Evolutionary conservation across 1,139 yeast species (phyloP).

Genomic region (Pichia sp.): DNA sequence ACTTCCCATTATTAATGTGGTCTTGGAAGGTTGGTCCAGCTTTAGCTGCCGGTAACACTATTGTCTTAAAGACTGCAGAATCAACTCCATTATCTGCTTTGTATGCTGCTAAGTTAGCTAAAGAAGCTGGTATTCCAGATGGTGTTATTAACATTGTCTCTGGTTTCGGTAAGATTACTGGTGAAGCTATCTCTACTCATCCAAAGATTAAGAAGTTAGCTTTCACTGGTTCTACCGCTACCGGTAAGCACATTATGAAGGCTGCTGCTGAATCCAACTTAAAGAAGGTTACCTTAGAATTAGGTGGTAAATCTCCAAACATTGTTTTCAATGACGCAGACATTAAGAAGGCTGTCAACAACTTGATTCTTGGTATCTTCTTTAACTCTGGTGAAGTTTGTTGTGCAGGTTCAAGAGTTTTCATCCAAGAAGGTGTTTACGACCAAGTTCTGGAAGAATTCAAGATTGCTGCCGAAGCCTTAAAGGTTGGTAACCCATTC

Average conservation of each 20-base stretch:
- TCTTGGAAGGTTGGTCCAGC: conserved; percentile 82
- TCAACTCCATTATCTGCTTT: conserved; percentile 74
- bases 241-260: conserved; percentile 65
- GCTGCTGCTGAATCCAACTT: conserved; percentile 57
- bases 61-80: conserved; percentile 70
- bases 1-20: conserved; percentile 75
- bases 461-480: conserved; percentile 44
- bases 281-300: conserved; percentile 75
- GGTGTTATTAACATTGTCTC: conserved; percentile 74
- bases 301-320: conserved; percentile 83
- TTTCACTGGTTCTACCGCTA: conserved; percentile 75
- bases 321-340: conserved; percentile 70
- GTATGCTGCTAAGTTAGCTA: conserved; percentile 50
- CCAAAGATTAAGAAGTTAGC: conserved; percentile 69
- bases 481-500: conserved; percentile 71
- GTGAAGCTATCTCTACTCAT: conserved; percentile 63
- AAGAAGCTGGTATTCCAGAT: conserved; percentile 68
- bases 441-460: conserved; percentile 54
- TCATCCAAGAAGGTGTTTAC: conserved; percentile 67
- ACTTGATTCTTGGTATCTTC: conserved; percentile 54
- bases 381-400: conserved; percentile 85
- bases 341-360: conserved; percentile 50
- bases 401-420: conserved; percentile 79
- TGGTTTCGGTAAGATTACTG: conserved; percentile 69
- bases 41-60: conserved; percentile 69